Percentiles rank a stretch among this genome's conserved stretches.
These are phyloP conservation scores for Fusarium duplospermum DNA, from an alignment of 2,329 filamentous ascomycete species.

Conservation along the genomic window DNA sequence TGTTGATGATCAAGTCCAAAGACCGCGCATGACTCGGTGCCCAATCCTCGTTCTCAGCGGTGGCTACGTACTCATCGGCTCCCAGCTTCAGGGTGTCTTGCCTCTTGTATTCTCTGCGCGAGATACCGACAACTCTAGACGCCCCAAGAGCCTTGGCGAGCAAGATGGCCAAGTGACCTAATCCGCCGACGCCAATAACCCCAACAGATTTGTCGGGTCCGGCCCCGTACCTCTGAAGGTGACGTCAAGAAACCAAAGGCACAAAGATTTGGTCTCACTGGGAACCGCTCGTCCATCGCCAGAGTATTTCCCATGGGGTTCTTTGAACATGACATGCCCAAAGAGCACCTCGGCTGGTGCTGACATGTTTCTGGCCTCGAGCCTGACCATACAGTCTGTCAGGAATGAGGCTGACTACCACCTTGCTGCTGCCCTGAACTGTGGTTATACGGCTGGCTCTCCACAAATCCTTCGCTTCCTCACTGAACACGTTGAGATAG, in stretches of 20 bases:
- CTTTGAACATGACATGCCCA: too few species aligned
- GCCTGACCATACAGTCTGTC: not conserved
- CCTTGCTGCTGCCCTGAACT: constrained; percentile 70
- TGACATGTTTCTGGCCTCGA: too few species aligned
- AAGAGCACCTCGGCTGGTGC: too few species aligned
- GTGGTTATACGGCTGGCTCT: constrained; percentile 75
- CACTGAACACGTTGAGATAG: constrained; percentile 80
- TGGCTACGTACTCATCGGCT: constrained; percentile 61
- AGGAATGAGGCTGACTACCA: not conserved
- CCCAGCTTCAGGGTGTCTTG: constrained; percentile 68
- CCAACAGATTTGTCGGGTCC: constrained; percentile 76
- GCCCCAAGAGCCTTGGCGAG: not conserved
- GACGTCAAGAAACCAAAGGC: too few species aligned
- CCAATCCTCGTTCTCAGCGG: constrained; percentile 65
- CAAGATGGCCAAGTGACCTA: constrained; percentile 68
- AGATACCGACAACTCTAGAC: constrained; percentile 57
- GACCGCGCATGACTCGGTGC: constrained; percentile 60
- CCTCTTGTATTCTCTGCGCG: constrained; percentile 63
- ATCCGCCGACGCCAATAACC: constrained; percentile 74
- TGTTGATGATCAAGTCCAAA: constrained; percentile 70
- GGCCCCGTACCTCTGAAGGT: constrained; percentile 63
- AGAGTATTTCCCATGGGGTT: too few species aligned
- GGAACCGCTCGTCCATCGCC: too few species aligned
- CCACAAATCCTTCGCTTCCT: constrained; percentile 77
- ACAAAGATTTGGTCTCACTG: too few species aligned